These are phyloP conservation scores for Monosporascus sp. DNA, from an alignment of 2,329 filamentous ascomycete genomes.

Conservation along the genomic window DNA sequence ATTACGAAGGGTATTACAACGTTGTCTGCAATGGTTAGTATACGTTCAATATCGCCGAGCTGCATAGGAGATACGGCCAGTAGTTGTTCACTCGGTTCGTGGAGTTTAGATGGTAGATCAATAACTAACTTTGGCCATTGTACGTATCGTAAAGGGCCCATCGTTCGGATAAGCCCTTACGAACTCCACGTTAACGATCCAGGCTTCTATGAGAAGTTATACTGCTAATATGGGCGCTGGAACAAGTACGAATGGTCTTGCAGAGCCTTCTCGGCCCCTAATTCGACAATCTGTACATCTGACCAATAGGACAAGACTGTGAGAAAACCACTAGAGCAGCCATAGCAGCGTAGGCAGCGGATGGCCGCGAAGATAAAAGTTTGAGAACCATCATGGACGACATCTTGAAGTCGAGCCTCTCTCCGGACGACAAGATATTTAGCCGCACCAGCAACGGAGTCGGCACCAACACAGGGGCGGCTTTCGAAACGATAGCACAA, in stretches of 20 bases:
- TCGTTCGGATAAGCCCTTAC: constrained; percentile 8
- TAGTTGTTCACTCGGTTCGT: background rate
- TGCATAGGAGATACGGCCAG: constrained; percentile 8
- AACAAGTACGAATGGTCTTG: constrained; percentile 9
- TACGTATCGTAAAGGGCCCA: constrained; percentile 3
- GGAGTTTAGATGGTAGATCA: background rate
- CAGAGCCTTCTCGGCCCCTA: constrained; percentile 5
- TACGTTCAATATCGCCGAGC: constrained; percentile 8
- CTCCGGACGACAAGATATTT: background rate
- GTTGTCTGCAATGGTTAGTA: constrained; percentile 6
- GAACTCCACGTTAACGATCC: constrained; percentile 10
- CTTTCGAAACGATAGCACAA: background rate
- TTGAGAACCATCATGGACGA: too few relatives aligned
- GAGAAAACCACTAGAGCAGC: too few relatives aligned
- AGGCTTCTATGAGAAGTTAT: constrained; percentile 9
- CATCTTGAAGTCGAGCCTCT: background rate
- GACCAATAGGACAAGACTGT: background rate
- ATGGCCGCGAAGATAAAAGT: too few relatives aligned
- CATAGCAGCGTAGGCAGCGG: too few relatives aligned
- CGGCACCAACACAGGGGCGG: background rate
- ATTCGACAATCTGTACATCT: constrained; percentile 1
- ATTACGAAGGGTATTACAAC: constrained; percentile 9
- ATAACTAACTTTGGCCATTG: too few relatives aligned
- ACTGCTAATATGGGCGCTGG: constrained; percentile 8
- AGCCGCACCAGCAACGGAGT: background rate